Evolutionary conservation across 768 basidiomycete genomes (phyloP).

Genomic region (Calocera cornea): DNA sequence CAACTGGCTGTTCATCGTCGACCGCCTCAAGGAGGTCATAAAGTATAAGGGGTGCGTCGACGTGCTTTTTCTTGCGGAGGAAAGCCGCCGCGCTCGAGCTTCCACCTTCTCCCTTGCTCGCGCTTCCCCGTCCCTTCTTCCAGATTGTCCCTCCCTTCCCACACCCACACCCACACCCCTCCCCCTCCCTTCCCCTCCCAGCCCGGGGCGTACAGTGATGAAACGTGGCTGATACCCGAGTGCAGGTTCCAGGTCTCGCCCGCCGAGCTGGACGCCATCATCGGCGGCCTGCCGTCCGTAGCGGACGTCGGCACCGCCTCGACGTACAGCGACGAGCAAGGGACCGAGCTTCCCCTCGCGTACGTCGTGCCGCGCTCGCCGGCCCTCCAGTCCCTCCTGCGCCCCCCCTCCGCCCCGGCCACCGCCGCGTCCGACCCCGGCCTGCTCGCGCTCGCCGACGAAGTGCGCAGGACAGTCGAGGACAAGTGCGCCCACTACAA

Average conservation of each 20-base stretch:
- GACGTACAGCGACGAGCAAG: constrained; percentile 14
- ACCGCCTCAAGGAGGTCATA: constrained; percentile 19
- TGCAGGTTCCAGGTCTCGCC: constrained; percentile 4
- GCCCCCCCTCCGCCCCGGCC: background rate
- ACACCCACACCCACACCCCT: too few species aligned
- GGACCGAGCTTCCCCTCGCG: constrained; percentile 17
- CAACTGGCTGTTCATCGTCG: constrained; percentile 7
- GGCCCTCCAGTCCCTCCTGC: background rate
- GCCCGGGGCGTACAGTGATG: too few species aligned
- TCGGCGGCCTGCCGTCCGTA: constrained; percentile 13
- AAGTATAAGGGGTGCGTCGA: constrained; percentile 19
- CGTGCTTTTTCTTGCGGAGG: too few species aligned
- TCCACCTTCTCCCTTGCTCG: too few species aligned
- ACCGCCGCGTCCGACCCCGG: background rate
- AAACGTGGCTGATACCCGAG: too few species aligned
- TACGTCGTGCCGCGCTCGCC: constrained; percentile 8
- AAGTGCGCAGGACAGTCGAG: constrained; percentile 10
- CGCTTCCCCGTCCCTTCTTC: too few species aligned
- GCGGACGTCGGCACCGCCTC: constrained; percentile 16
- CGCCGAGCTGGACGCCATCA: constrained; percentile 13
- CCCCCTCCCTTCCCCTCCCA: too few species aligned
- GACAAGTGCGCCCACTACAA: constrained; percentile 14
- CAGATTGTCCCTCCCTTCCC: too few species aligned
- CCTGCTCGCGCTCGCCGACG: background rate
- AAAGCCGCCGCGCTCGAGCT: too few species aligned